Conservation (phyloP, 805 yeast genomes). For the Hanseniaspora pseudoguilliermondii region DNA sequence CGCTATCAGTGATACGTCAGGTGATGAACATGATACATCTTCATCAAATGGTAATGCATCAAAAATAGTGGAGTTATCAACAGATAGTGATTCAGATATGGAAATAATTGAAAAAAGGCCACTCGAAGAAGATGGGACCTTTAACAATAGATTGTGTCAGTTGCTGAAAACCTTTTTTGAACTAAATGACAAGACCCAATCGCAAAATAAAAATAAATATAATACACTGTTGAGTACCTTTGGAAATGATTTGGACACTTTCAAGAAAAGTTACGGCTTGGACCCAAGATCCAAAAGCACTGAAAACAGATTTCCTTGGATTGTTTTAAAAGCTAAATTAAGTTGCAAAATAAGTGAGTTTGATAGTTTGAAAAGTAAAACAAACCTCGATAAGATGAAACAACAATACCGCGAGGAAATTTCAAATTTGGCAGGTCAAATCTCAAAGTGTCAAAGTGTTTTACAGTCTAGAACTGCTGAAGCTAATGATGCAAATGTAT, state of each 20-base stretch:
- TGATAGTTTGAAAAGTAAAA: conserved; percentile 8
- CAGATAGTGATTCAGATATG: background rate
- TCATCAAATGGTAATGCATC: background rate
- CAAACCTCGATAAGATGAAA: background rate
- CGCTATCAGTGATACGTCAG: background rate
- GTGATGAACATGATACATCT: background rate
- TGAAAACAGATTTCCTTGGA: background rate
- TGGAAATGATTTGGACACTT: background rate
- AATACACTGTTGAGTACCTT: too few relatives aligned
- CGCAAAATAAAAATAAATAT: background rate
- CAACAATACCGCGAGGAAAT: background rate
- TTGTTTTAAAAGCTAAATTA: background rate
- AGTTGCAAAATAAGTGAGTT: background rate
- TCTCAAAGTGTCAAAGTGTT: background rate
- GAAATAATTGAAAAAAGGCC: background rate
- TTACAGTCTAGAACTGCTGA: too few relatives aligned
- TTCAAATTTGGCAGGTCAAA: background rate
- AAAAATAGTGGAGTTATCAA: background rate
- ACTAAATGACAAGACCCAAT: background rate
- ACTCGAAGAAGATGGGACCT: background rate
- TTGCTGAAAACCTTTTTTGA: background rate
- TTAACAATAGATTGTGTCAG: background rate
- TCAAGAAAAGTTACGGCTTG: background rate
- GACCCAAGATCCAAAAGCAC: background rate
- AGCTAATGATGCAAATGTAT: background rate